These are phyloP conservation scores for Hymenochaete sp. DNA, from an alignment of 1,284 basidiomycete species.

Conservation along the genomic window DNA sequence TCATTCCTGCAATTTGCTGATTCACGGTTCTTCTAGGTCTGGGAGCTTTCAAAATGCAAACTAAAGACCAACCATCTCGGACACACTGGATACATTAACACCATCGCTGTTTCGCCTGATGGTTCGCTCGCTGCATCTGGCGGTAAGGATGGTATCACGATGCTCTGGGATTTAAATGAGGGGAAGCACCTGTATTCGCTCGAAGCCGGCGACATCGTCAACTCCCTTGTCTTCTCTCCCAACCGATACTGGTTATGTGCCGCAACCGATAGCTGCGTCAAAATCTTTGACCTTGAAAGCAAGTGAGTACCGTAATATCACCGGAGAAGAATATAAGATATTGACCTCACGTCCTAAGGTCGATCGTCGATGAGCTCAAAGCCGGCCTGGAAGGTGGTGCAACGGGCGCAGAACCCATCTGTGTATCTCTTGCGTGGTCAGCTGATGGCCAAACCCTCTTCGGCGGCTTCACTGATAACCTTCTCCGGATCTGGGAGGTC, in stretches of 20 bases:
- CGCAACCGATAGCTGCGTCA: constrained; percentile 95
- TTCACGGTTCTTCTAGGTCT: constrained; percentile 59
- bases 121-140: constrained; percentile 98
- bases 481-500: constrained; percentile 89
- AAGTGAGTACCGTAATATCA: constrained; percentile 55
- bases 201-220: constrained; percentile 97
- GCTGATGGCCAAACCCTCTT: constrained; percentile 97
- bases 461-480: constrained; percentile 89
- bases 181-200: constrained; percentile 99
- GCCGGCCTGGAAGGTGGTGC: constrained; percentile 76
- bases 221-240: constrained; percentile 98
- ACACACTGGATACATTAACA: constrained; percentile 99
- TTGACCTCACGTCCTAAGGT: constrained; percentile 40
- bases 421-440: constrained; percentile 97
- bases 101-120: constrained; percentile 97
- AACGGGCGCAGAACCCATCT: constrained; percentile 84
- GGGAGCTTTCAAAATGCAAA: constrained; percentile 99
- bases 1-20: constrained; percentile 8
- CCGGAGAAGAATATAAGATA: not conserved
- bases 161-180: constrained; percentile 99
- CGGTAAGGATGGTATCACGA: constrained; percentile 99
- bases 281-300: constrained; percentile 98
- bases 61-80: constrained; percentile 99
- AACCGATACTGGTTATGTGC: constrained; percentile 99
- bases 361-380: constrained; percentile 98